A percentile compares a stretch with the other conserved stretches of the same genome.
Conservation (phyloP, 176 grass and related monocot genomes). For the barley (Hordeum vulgare) region DNA sequence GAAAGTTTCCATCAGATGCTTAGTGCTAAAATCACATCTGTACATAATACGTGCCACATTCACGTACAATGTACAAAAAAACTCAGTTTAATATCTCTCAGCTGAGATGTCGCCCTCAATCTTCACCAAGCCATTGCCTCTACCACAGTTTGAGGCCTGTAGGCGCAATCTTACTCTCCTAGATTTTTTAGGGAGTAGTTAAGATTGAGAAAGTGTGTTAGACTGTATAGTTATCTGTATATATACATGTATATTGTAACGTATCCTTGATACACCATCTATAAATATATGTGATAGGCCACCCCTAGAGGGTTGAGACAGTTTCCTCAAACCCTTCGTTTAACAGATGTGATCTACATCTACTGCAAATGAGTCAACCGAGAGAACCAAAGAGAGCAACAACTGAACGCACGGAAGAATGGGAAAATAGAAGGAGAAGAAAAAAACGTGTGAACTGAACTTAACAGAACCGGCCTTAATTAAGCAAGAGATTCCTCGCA, state of each 20-base stretch:
- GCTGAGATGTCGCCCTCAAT: slow-evolving; percentile 41
- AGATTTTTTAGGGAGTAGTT: too few species aligned
- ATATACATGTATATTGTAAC: too few species aligned
- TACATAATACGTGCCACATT: neutral
- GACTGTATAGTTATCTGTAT: too few species aligned
- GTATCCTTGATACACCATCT: too few species aligned
- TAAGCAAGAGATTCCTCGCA: neutral
- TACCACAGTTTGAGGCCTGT: too few species aligned
- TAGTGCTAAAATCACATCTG: neutral
- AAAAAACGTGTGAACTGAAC: neutral
- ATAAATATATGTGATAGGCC: too few species aligned
- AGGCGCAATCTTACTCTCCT: too few species aligned
- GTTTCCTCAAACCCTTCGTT: too few species aligned
- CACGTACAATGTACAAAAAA: neutral
- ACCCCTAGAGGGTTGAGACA: too few species aligned
- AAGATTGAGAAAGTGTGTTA: too few species aligned
- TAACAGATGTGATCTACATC: neutral
- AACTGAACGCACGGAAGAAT: neutral
- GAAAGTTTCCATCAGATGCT: neutral
- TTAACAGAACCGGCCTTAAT: neutral
- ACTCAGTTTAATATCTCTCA: neutral
- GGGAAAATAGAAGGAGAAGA: neutral
- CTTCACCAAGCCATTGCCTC: too few species aligned
- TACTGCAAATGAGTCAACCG: slow-evolving; percentile 5
- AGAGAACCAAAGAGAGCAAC: neutral